Base-by-base conservation (phyloP, 2,329 filamentous ascomycete species). In the Xylariaceae sp. region DNA sequence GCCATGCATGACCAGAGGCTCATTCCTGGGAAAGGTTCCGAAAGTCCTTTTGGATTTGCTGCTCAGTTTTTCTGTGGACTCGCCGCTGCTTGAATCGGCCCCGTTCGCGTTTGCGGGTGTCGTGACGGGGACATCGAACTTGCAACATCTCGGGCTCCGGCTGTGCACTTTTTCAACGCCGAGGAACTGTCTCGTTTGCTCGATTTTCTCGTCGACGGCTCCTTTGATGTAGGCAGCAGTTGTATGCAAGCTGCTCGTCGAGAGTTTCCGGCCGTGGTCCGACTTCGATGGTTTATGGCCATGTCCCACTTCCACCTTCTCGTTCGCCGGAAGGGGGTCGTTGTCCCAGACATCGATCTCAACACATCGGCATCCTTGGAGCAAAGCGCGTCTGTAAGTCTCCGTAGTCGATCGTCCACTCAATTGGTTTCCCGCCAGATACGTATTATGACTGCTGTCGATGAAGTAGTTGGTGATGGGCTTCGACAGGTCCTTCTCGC, bases 311-410 rank as follows among this genome's bases (percentile, higher is more conserved):
- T 72, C 55, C 15, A 67, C 59, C 10, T 63, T 60, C 10, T 68
- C 67, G 9, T 66, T 64, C 18, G 77, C 72, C 62, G 70, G 66
- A 63, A 69, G 57, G 5, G 71, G 67, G 51, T 82, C 77, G 10
- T 91, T 90, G 73, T 97, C 90, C 89, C 92, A 96, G 2, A 97
- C 91, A 70, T 97, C 93, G 57, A 97, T 94, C 73, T 97, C 92
- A 51, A 97, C 91, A 70, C 92, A 97, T 62, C 92, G 86, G 70
- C 92, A 96, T 52, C 90, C 89, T 55, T 85, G 82, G 42, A 83
- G 78, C 10, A 97, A 83, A 10, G 89, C 88, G 82, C 90, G 67
- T 44, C 55, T 56, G 74, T 97, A 97, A 10, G 88, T 85, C 58
- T 92, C 86, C 0, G 88, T 85, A 34, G 88, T 91, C 61, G 89